Base-by-base conservation (phyloP, 2,329 filamentous ascomycete species). In the Paraphaeosphaeria minitans region DNA sequence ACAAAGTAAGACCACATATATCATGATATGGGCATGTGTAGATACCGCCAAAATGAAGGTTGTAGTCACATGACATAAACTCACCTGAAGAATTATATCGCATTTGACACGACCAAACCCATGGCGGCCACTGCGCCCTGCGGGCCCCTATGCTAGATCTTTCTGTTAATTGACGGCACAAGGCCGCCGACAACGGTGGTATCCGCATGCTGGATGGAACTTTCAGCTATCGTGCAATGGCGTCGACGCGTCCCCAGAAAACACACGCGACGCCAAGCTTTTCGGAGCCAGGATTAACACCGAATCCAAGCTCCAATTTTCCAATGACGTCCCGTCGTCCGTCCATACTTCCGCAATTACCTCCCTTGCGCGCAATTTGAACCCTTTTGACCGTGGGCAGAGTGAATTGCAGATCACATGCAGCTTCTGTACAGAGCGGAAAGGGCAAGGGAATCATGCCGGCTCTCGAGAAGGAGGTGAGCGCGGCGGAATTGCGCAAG, bases 381-480 rank as follows among this genome's bases (percentile, higher is more conserved):
- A 56, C 41, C 51, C 47, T 55, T 24, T 47, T 39, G 42, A 16
- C 47, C 41, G 13, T 35, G 33, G 16, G 31, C 16, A 49, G 12
- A 43, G 33, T 7, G 24, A 33, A 22, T 35, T 53, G 49, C 48
- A n/a, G 59, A 55, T 69, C 73, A 70, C 66, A 75, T 77, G 75
- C 69, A 62, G 60, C 59, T 60, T 65, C 58, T 59, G 66, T 43
- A 19, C n/a, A 43, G 41, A 22, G 7, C 12, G 12, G 58, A 55
- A 35, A 63, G 21, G 24, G 39, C 45, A 21, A 39, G 29, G 55
- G 39, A 50, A 61, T 39, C 47, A 80, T 81, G 80, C 75, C 79
- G 47, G 74, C 75, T 62, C 67, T 78, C 61, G 73, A 68, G 58
- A 76, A 72, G 64, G 65, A 70, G 62, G 68, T 71, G 69, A 71